Conservation (phyloP, 306 rosid genomes). For the Ormosia semicastrata region DNA sequence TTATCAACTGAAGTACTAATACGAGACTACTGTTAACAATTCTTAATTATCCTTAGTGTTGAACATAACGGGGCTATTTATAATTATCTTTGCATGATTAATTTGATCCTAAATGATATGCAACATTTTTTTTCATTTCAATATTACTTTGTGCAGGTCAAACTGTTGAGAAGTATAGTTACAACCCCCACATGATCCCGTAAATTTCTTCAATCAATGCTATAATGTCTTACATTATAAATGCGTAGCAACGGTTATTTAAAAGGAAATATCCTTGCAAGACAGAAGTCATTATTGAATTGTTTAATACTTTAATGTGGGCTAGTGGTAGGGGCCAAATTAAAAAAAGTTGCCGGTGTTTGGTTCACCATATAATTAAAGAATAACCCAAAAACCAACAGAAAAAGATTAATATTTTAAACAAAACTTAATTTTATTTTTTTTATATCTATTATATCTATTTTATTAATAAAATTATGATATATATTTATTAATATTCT, state of each 20-base stretch:
- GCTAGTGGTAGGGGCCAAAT: background rate
- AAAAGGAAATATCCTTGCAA: background rate
- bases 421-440: no score
- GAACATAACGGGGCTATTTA: no score
- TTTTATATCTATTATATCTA: no score
- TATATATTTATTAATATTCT: no score
- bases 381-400: no score
- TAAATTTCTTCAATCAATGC: background rate
- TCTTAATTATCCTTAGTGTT: no score
- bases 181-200: background rate
- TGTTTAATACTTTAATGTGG: background rate
- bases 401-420: no score
- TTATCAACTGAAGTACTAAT: no score
- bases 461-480: no score
- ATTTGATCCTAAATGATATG: background rate
- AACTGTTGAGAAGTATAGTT: background rate
- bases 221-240: background rate
- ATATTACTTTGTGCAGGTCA: no score
- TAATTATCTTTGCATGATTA: background rate
- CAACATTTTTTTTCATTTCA: background rate
- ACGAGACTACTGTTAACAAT: no score
- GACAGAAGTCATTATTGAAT: background rate
- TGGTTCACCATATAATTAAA: background rate
- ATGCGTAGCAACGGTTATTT: background rate
- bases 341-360: background rate